Evolutionary conservation across 2,329 filamentous ascomycete genomes (phyloP), one percentile per base, ranked within the genome.

Genomic region (Trichophyton benhamiae): DNA sequence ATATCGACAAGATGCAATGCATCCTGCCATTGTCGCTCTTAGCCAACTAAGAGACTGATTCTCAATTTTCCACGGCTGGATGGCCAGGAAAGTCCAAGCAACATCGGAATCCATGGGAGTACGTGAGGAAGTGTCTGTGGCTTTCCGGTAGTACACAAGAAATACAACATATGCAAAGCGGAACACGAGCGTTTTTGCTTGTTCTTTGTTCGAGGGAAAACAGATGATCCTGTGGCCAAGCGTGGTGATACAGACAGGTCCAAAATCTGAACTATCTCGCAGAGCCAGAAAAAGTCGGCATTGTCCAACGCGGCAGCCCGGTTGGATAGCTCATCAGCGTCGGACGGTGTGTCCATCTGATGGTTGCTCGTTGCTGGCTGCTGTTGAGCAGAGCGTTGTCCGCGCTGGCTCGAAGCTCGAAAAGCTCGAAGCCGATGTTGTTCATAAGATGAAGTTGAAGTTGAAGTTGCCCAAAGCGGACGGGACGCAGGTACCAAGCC

Each of bases 241-340:
- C 49, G 49, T 53, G 49, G 49, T 53, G 49, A 53, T 53, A 53
- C 49, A 53, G 49, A 53, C 49, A 53, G 49, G 49, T 53, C 49
- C 49, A 53, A 53, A 53, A 53, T 53, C 49, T 53, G 49, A 53
- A 53, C 49, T 53, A 53, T 53, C 49, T 53, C n/a, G 49, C 49
- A 53, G 27, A 30, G 49, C 49, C 49, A 53, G 46, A 13, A 52
- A 17, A 22, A 13, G 46, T 52, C 46, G 46, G 20, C 27, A 22
- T 33, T 53, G 49, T 53, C 49, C 49, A 53, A 53, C 49, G 15
- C 49, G 7, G 49, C 27, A 25, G 49, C 49, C 49, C 33, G 49
- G 49, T 53, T 53, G 13, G 13, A 53, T 53, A 22, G 49, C 22
- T 17, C 27, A 11, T 15, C 25, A 15, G n/a, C 49, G 49, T 53